Evolutionary conservation across 202 grass and related monocot genomes (phyloP).

Genomic region (Panicum hallii): DNA sequence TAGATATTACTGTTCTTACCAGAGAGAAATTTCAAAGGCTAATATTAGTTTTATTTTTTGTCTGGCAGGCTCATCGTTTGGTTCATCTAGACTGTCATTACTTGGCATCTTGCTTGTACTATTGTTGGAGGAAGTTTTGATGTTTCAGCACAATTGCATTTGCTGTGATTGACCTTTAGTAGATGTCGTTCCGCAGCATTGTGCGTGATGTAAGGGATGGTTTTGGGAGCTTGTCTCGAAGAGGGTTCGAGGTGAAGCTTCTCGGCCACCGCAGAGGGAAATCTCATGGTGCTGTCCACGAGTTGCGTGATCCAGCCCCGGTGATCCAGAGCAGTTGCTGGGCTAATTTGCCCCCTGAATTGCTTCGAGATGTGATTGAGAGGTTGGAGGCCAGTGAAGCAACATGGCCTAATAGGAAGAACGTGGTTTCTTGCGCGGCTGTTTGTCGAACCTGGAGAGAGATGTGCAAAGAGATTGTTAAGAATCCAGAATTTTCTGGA

Average conservation of each 20-base stretch:
- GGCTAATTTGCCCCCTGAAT: slow-evolving; percentile 72
- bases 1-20: slow-evolving; percentile 4
- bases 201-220: slow-evolving; percentile 87
- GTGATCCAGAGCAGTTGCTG: slow-evolving; percentile 69
- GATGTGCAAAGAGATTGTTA: slow-evolving; percentile 78
- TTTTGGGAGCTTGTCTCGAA: slow-evolving; percentile 82
- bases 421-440: slow-evolving; percentile 67
- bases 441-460: slow-evolving; percentile 83
- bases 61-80: slow-evolving; percentile 37
- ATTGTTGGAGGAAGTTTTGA: slow-evolving; percentile 32
- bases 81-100: slow-evolving; percentile 17
- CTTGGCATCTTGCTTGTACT: neutral
- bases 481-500: slow-evolving; percentile 67
- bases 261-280: slow-evolving; percentile 68
- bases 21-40: slow-evolving; percentile 23
- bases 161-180: slow-evolving; percentile 32
- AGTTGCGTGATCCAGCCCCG: slow-evolving; percentile 58
- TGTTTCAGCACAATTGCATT: slow-evolving; percentile 29
- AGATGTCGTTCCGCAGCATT: slow-evolving; percentile 92
- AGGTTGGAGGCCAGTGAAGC: slow-evolving; percentile 77
- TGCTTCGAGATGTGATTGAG: slow-evolving; percentile 77
- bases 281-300: slow-evolving; percentile 70
- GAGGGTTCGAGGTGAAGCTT: slow-evolving; percentile 83
- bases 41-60: neutral
- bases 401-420: slow-evolving; percentile 69